A percentile compares a stretch with the other conserved stretches of the same genome.
phyloP scores from a whole-genome alignment of 345 rosid genomes.

The Dimocarpus longan region DNA sequence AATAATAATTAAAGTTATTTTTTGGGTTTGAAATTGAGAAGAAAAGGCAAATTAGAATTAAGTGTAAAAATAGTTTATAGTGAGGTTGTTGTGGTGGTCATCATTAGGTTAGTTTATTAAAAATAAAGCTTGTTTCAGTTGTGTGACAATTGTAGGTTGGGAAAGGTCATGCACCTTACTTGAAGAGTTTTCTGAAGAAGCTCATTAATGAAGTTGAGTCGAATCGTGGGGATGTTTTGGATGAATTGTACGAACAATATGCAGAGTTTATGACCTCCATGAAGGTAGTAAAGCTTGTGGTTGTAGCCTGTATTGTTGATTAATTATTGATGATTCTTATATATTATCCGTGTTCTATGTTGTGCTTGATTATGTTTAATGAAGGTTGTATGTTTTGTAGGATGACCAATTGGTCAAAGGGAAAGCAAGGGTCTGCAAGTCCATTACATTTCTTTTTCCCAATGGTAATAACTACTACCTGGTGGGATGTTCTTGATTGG shows the following conservation, averaged over 20 bases:
- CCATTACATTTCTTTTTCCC: slow-evolving; percentile 73
- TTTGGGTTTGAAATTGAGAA: not conserved
- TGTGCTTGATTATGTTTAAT: slow-evolving; percentile 14
- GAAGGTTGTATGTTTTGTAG: slow-evolving; percentile 27
- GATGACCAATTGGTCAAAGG: slow-evolving; percentile 44
- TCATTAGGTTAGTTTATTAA: not conserved
- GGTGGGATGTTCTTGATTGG: not conserved
- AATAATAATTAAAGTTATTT: not conserved
- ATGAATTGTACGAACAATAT: slow-evolving; percentile 68
- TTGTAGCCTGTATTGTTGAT: not conserved
- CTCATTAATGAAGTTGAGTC: slow-evolving; percentile 72
- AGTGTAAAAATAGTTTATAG: not conserved
- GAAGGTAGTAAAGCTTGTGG: slow-evolving; percentile 45
- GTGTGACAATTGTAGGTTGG: slow-evolving; percentile 43
- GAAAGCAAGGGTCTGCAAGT: slow-evolving; percentile 57
- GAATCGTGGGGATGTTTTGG: slow-evolving; percentile 49
- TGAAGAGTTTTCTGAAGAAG: slow-evolving; percentile 68
- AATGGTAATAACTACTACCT: slow-evolving; percentile 44
- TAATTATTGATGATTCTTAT: not conserved
- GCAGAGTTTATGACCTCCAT: slow-evolving; percentile 52
- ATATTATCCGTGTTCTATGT: not conserved
- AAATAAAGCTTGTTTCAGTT: slow-evolving; percentile 22
- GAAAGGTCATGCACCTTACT: slow-evolving; percentile 47
- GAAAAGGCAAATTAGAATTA: not conserved
- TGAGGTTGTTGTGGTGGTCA: not conserved